These are phyloP conservation scores for Pleurotus giganteus DNA, from an alignment of 768 basidiomycete species.

Conservation along the genomic window DNA sequence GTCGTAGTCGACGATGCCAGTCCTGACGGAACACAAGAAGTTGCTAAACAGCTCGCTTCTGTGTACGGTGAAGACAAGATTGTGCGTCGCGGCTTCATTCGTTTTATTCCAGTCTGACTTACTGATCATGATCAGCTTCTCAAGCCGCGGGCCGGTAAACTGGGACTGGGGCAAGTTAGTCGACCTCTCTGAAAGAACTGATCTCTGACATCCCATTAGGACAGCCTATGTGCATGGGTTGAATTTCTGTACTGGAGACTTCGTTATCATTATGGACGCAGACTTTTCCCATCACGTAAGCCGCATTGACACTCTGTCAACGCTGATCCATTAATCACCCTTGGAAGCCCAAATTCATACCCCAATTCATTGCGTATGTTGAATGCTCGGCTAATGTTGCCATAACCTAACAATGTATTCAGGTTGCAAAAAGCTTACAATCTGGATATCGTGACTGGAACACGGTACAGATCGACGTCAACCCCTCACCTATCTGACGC, in stretches of 20 bases:
- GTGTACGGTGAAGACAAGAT: conserved; percentile 86
- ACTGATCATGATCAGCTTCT: conserved; percentile 48
- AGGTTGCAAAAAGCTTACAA: conserved; percentile 85
- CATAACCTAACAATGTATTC: neutral
- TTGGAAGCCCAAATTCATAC: conserved; percentile 87
- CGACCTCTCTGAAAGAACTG: neutral
- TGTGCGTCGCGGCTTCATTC: conserved; percentile 33
- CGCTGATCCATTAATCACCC: conserved; percentile 9
- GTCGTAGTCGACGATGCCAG: conserved; percentile 91
- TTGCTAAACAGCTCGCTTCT: conserved; percentile 73
- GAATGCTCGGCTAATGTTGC: conserved; percentile 9
- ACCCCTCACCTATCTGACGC: conserved; percentile 57
- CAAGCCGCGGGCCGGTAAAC: conserved; percentile 85
- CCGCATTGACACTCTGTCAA: conserved; percentile 11
- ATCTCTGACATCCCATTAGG: conserved; percentile 34
- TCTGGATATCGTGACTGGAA: conserved; percentile 91
- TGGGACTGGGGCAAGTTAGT: conserved; percentile 75
- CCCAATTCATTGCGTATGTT: conserved; percentile 79
- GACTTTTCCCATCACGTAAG: conserved; percentile 94
- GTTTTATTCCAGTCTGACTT: neutral
- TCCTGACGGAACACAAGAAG: conserved; percentile 90
- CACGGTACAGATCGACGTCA: conserved; percentile 71
- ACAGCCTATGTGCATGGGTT: conserved; percentile 93
- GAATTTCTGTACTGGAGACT: conserved; percentile 86
- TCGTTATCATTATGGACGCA: conserved; percentile 96